Evolutionary conservation across 1,139 yeast genomes (phyloP), one percentile per base, ranked within the genome.

Genomic region (Debaryomyces sp.): DNA sequence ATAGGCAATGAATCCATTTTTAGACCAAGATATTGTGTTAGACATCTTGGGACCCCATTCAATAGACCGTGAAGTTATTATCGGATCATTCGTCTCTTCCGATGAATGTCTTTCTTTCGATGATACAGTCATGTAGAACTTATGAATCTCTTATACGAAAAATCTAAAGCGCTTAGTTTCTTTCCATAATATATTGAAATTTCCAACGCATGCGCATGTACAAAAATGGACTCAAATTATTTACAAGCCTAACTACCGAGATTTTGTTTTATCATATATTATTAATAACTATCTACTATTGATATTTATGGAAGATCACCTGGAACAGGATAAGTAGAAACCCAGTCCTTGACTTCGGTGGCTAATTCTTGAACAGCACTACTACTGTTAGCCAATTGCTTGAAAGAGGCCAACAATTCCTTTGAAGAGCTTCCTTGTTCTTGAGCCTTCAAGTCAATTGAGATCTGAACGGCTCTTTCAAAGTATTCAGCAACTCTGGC

Each of bases 401-500:
- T 87, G 78, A 87, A 87, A 52, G 79, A 73, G 15, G 81, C 78
- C 61, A 87, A 74, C 59, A 82, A 80, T 52, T 84, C 85, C 74
- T 84, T 86, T 22, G 87, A 77, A 54, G 80, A 79, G 44, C 68
- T 72, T 55, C 89, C 86, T 57, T 77, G 57, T 68, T 84, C 90
- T 62, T 80, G 72, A 13, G 77, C 59, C 68, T 85, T 86, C 65
- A 87, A 75, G 32, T 75, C 77, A 50, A 78, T 67, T 17, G 92
- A 78, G 54, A 87, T 73, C 24, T 83, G 80, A 52, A 89, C 95
- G 27, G 97, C 96, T 59, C 73, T 75, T 64, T 87, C 87, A 66
- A 92, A 86, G 75, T 82, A 90, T 50, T 78, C 81, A 24, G 92
- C 89, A 50, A 92, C 94, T 65, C 82, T 79, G 55, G 77, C 83